Evolutionary conservation across 2,329 filamentous ascomycete species (phyloP), one percentile per base, ranked within the genome.

Genomic region (Stachybotrys elegans): DNA sequence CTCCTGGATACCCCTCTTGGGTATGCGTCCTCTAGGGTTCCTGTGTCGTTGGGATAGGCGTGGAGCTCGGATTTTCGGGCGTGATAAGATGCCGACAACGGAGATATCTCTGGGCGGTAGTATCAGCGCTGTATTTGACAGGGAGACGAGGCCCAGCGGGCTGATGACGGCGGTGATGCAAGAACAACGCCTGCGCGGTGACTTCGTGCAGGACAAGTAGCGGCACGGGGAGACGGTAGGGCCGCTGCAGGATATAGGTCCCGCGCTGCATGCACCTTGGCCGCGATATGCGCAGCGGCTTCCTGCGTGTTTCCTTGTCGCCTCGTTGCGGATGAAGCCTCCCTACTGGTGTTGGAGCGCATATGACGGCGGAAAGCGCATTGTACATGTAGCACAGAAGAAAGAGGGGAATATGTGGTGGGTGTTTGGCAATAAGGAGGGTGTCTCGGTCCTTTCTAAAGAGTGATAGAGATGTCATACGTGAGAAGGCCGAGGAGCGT

Each of bases 1-100:
- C n/a, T n/a, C n/a, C n/a, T n/a, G n/a, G n/a, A n/a, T n/a, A n/a
- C n/a, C n/a, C n/a, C n/a, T n/a, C n/a, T n/a, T n/a, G n/a, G n/a
- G n/a, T n/a, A n/a, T n/a, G n/a, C n/a, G n/a, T n/a, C n/a, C n/a
- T n/a, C n/a, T n/a, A n/a, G n/a, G n/a, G n/a, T n/a, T n/a, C n/a
- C n/a, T n/a, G n/a, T 40, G 6, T 12, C 14, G 16, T 40, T 23
- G 8, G 4, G n/a, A 27, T 27, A 40, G n/a, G 22, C 22, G 22
- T 29, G 22, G 12, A 40, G 22, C 13, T 40, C 23, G 14, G 13
- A 4, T 8, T n/a, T 13, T n/a, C n/a, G 22, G 6, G 38, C 22
- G 38, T 40, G 38, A 16, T 23, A 40, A 13, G 22, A 22, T 40
- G 16, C 38, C 38, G 12, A 40, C 38, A 16, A 40, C 23, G 22